A percentile compares a stretch with the other conserved stretches of the same genome.
phyloP scores from a whole-genome alignment of 495 filamentous ascomycete genomes.

The Talaromyces liani region DNA sequence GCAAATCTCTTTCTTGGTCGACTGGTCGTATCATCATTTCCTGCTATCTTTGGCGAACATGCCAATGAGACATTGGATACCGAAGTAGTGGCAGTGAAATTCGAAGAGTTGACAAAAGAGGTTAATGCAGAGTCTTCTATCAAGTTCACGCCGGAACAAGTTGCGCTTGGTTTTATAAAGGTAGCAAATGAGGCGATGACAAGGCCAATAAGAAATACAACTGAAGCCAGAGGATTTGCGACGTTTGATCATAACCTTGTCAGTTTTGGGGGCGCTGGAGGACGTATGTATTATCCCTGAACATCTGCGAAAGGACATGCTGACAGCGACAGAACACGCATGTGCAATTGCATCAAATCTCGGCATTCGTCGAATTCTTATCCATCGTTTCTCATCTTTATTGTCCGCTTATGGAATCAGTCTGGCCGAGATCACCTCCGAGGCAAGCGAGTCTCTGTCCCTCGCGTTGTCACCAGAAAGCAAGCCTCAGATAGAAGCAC shows the following conservation, averaged over 20 bases:
- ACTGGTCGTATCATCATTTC: constrained; percentile 12
- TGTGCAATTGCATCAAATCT: constrained; percentile 40
- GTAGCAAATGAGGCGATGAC: constrained; percentile 50
- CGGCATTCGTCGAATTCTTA: constrained; percentile 42
- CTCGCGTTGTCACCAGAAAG: constrained; percentile 23
- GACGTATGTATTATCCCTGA: constrained; percentile 7
- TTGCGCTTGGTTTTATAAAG: constrained; percentile 56
- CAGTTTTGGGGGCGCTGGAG: constrained; percentile 48
- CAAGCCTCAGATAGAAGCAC: constrained; percentile 21
- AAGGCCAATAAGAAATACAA: constrained; percentile 45
- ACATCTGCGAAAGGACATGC: no score
- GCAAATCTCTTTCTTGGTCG: constrained; percentile 30
- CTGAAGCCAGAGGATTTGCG: constrained; percentile 44
- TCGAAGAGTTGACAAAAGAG: constrained; percentile 67
- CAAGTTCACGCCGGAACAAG: constrained; percentile 75
- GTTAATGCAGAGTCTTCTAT: constrained; percentile 55
- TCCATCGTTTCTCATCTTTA: constrained; percentile 46
- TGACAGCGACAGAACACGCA: constrained; percentile 28
- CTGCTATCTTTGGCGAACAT: constrained; percentile 40
- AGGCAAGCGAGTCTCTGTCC: constrained; percentile 43
- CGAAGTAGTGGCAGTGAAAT: constrained; percentile 65
- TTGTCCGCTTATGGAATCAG: constrained; percentile 47
- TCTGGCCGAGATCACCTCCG: constrained; percentile 44
- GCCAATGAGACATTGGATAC: constrained; percentile 82
- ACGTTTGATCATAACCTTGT: constrained; percentile 43